These are phyloP conservation scores for Phanerodontia chrysosporium DNA, from an alignment of 768 basidiomycete genomes.

Conservation along the genomic window DNA sequence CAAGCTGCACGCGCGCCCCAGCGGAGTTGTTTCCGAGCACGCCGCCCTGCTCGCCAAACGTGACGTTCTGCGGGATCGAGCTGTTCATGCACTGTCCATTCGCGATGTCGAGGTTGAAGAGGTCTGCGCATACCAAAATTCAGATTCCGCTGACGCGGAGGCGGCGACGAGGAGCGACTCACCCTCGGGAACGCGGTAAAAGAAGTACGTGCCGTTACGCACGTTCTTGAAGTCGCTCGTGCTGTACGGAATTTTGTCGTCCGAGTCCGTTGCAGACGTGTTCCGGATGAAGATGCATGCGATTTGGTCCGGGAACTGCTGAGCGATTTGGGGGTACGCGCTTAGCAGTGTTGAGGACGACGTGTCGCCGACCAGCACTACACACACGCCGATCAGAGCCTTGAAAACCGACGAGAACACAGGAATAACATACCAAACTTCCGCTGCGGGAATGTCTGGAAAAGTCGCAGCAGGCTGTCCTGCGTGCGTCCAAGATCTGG, in stretches of 20 bases:
- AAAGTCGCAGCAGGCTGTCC: conserved; percentile 24
- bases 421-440: conserved; percentile 21
- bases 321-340: conserved; percentile 22
- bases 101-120: conserved; percentile 18
- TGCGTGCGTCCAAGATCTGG: conserved; percentile 27
- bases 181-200: conserved; percentile 23
- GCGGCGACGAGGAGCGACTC: background rate
- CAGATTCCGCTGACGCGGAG: background rate
- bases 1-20: background rate
- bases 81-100: conserved; percentile 19
- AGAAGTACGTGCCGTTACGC: conserved; percentile 25
- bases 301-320: conserved; percentile 22
- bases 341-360: conserved; percentile 22
- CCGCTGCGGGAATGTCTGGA: conserved; percentile 30
- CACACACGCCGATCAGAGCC: background rate
- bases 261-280: conserved; percentile 28
- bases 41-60: conserved; percentile 23
- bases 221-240: conserved; percentile 29
- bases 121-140: conserved; percentile 3
- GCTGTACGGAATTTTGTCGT: conserved; percentile 30
- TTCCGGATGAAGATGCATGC: conserved; percentile 31
- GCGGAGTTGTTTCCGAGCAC: conserved; percentile 2
- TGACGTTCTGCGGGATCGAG: conserved; percentile 19
- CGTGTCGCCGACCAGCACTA: conserved; percentile 22
- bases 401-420: background rate